Percentiles rank a stretch among this genome's conserved stretches.
phyloP scores from a whole-genome alignment of 768 basidiomycete species.

The Stropharia rugosoannulata region DNA sequence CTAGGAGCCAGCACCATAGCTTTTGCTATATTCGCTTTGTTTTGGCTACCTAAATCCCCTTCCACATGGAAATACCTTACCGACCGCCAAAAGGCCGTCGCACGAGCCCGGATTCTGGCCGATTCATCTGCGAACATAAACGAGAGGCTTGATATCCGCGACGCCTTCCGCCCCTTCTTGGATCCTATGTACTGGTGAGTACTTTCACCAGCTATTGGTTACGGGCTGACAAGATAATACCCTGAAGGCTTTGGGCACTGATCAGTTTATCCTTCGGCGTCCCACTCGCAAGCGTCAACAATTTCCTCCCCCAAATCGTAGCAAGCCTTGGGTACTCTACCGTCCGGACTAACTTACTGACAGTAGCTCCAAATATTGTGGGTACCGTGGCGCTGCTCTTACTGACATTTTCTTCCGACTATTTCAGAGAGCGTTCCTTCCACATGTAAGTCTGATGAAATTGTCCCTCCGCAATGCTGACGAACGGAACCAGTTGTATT shows the following conservation, averaged over 20 bases:
- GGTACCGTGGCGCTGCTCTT: conserved; percentile 44
- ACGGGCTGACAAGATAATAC: not conserved
- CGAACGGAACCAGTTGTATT: conserved; percentile 31
- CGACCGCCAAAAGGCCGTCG: conserved; percentile 38
- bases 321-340: conserved; percentile 44
- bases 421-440: conserved; percentile 49
- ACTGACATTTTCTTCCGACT: conserved; percentile 50
- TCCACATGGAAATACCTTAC: conserved; percentile 39
- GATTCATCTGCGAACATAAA: conserved; percentile 45
- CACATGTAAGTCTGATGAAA: conserved; percentile 31
- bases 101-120: conserved; percentile 39
- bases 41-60: conserved; percentile 45
- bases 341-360: conserved; percentile 51
- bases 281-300: conserved; percentile 50
- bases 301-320: conserved; percentile 50
- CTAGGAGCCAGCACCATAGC: conserved; percentile 38
- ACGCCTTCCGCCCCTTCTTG: conserved; percentile 43
- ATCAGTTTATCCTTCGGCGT: conserved; percentile 47
- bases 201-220: not conserved
- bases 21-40: conserved; percentile 44
- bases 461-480: not conserved
- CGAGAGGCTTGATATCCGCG: conserved; percentile 38
- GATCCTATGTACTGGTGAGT: conserved; percentile 43
- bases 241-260: conserved; percentile 40
- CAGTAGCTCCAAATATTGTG: conserved; percentile 51